Base-by-base conservation (phyloP, 2,329 filamentous ascomycete species). In the Lecanosticta acicola region DNA sequence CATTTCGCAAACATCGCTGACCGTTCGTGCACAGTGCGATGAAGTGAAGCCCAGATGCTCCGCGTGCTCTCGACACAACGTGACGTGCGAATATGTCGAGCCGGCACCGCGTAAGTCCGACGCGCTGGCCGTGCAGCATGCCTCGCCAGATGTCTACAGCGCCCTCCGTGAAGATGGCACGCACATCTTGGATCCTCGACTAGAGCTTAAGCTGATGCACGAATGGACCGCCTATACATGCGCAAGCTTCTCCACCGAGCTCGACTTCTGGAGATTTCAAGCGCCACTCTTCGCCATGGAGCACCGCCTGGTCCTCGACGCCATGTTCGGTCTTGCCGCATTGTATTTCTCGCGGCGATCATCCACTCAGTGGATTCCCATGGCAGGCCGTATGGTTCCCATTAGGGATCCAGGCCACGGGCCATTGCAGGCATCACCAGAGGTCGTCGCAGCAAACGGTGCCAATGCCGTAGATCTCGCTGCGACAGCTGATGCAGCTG, bases 201-300 rank as follows among this genome's bases (percentile, higher is more conserved):
- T 59, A 8, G 58, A 60, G 42, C 43, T 59, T 10, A 49, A 46
- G 10, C 50, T 60, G 18, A 60, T 59, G 54, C 57, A 59, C 35
- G 43, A 59, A 32, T 60, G 58, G 58, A 59, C 54, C 13, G 48
- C 55, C 3, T 53, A 56, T 20, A 54, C 53, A 9, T 55, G 45
- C 35, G 37, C 53, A 19, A 53, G 44, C 16, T 56, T 60, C 38
- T 54, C 57, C n/a, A 49, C 50, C 8, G 48, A 49, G 5, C 38
- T 50, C 33, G 53, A 58, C 8, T 61, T 58, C 48, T 60, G 57
- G 56, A 42, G 46, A 32, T 55, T 37, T 17, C 51, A 59, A 34
- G 57, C 53, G 3, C 58, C 59, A 7, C 42, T 59, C 13, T 48
- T 60, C 11, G 59, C 56, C 3, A 41, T 61, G 18, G 46, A 59